Conservation (phyloP, 2,329 filamentous ascomycete genomes). For the Gyromitra esculenta region DNA sequence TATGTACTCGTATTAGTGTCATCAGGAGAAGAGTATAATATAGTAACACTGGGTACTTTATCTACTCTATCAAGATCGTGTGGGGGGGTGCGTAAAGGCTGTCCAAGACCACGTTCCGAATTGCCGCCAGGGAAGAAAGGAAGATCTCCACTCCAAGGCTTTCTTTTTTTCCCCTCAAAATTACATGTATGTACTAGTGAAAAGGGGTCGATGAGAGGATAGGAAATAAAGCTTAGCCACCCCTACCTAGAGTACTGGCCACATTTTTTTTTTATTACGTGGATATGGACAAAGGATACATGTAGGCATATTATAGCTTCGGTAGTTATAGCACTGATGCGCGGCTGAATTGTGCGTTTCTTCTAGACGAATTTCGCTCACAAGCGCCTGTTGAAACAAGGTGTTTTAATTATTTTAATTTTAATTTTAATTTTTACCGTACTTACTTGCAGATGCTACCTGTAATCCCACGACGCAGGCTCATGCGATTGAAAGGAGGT, state of each 20-base stretch:
- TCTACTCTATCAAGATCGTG: constrained; percentile 42
- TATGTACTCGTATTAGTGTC: constrained; percentile 9
- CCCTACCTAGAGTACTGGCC: constrained; percentile 11
- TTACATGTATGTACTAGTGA: neutral
- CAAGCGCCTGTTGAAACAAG: constrained; percentile 39
- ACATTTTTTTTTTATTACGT: constrained; percentile 21
- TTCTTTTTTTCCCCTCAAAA: neutral
- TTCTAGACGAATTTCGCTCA: constrained; percentile 19
- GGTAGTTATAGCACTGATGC: constrained; percentile 43
- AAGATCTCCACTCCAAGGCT: constrained; percentile 24
- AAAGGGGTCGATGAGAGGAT: constrained; percentile 6
- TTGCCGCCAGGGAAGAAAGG: constrained; percentile 33
- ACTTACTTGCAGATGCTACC: constrained; percentile 14
- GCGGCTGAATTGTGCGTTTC: constrained; percentile 42
- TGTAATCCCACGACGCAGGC: constrained; percentile 24
- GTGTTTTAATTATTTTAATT: constrained; percentile 6
- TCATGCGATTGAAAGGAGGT: constrained; percentile 39
- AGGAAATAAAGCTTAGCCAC: constrained; percentile 23
- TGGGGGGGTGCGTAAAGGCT: constrained; percentile 4
- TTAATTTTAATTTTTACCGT: constrained; percentile 41
- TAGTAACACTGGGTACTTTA: constrained; percentile 42
- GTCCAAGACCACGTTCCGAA: constrained; percentile 23
- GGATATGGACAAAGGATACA: constrained; percentile 8
- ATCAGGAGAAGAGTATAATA: constrained; percentile 13
- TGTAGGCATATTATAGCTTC: constrained; percentile 25